phyloP scores from a whole-genome alignment of 345 rosid genomes.

The Pugionium cornutum region DNA sequence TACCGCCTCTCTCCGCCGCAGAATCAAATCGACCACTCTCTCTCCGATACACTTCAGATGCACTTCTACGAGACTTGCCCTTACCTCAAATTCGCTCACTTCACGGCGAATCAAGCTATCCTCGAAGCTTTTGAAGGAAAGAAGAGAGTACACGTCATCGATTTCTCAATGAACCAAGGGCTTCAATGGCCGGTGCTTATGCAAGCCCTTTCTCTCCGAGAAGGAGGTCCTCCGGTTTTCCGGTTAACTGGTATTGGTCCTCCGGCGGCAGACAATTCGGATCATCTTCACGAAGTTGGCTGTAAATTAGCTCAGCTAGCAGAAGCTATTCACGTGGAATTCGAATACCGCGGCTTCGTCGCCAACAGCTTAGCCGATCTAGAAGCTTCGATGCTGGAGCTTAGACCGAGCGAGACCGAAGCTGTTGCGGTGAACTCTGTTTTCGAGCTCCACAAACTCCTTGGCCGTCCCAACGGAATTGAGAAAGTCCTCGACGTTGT shows the following conservation, averaged over 20 bases:
- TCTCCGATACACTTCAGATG: slow-evolving; percentile 68
- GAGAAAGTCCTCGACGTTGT: slow-evolving; percentile 65
- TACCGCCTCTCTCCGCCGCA: slow-evolving; percentile 64
- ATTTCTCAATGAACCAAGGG: slow-evolving; percentile 77
- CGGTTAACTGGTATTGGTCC: slow-evolving; percentile 88
- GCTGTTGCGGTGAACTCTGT: slow-evolving; percentile 81
- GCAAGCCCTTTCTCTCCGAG: slow-evolving; percentile 74
- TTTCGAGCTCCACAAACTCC: slow-evolving; percentile 69
- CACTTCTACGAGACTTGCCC: slow-evolving; percentile 90
- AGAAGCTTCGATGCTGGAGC: slow-evolving; percentile 68
- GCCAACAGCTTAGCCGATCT: slow-evolving; percentile 79
- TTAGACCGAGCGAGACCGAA: slow-evolving; percentile 57
- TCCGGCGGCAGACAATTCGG: slow-evolving; percentile 60
- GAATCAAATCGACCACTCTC: slow-evolving; percentile 49
- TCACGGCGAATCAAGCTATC: slow-evolving; percentile 87
- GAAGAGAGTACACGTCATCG: slow-evolving; percentile 69
- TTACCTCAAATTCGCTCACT: slow-evolving; percentile 86
- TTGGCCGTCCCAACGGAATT: slow-evolving; percentile 63
- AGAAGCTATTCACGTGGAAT: slow-evolving; percentile 61
- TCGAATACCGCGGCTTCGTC: slow-evolving; percentile 77
- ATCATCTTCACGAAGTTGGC: slow-evolving; percentile 68
- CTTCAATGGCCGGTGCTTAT: slow-evolving; percentile 89
- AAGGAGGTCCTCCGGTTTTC: slow-evolving; percentile 73
- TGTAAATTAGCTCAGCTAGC: slow-evolving; percentile 87
- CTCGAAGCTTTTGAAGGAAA: slow-evolving; percentile 76